A percentile compares a stretch with the other conserved stretches of the same genome.
These are phyloP conservation scores for Pichia sp. DNA, from an alignment of 1,139 yeast species.

Conservation along the genomic window DNA sequence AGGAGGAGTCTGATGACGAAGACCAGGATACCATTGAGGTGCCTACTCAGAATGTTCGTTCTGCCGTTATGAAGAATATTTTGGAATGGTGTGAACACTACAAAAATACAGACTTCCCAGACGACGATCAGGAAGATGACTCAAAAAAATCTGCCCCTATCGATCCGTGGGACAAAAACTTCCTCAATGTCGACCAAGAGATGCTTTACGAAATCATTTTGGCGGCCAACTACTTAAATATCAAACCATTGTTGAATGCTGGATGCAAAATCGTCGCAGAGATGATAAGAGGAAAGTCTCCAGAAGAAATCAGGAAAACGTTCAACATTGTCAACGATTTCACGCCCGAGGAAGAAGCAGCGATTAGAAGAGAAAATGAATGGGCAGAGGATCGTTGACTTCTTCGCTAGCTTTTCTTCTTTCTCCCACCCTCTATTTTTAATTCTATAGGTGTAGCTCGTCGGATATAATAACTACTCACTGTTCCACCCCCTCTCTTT, in stretches of 20 bases:
- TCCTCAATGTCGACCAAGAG: slow-evolving; percentile 94
- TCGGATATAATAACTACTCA: neutral
- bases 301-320: slow-evolving; percentile 95
- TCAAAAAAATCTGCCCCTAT: slow-evolving; percentile 81
- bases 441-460: neutral
- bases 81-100: slow-evolving; percentile 98
- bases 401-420: too few species aligned
- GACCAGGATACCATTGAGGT: slow-evolving; percentile 64
- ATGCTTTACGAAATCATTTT: slow-evolving; percentile 95
- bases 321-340: slow-evolving; percentile 95
- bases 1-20: slow-evolving; percentile 38
- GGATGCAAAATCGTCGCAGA: slow-evolving; percentile 98
- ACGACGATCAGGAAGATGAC: slow-evolving; percentile 70
- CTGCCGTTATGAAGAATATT: slow-evolving; percentile 83
- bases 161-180: slow-evolving; percentile 95
- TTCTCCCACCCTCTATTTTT: neutral
- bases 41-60: slow-evolving; percentile 88
- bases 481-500: neutral
- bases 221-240: slow-evolving; percentile 94
- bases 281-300: slow-evolving; percentile 93
- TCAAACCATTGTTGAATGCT: slow-evolving; percentile 86
- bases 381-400: slow-evolving; percentile 97
- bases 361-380: slow-evolving; percentile 93
- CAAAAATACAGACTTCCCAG: slow-evolving; percentile 75
- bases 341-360: slow-evolving; percentile 98